Evolutionary conservation across 352 stramenopile genomes (phyloP).

Genomic region (Phytophthora podocarpi): DNA sequence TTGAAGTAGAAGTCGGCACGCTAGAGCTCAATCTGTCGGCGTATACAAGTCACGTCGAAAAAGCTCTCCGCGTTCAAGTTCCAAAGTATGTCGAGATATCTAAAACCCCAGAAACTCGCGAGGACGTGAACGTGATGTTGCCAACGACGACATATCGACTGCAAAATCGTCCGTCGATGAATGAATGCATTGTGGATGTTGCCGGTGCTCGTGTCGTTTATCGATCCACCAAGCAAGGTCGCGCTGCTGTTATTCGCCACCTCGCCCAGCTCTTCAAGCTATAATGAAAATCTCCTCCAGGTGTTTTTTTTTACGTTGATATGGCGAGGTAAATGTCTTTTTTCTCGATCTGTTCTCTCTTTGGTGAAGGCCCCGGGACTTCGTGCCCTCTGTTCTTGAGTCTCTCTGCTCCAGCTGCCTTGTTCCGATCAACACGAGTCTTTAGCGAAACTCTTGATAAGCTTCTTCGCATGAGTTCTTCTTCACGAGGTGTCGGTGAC

Average conservation of each 20-base stretch:
- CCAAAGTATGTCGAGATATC: not conserved
- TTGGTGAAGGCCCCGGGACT: not conserved
- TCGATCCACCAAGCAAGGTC: constrained; percentile 60
- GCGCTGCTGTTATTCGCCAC: constrained; percentile 56
- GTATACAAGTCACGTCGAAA: constrained; percentile 54
- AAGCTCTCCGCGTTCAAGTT: constrained; percentile 15
- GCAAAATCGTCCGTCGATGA: constrained; percentile 53
- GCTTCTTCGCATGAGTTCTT: constrained; percentile 62
- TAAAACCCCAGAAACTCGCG: constrained; percentile 38
- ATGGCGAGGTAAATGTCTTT: constrained; percentile 61
- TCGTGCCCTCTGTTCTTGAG: constrained; percentile 29
- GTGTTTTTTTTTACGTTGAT: constrained; percentile 52
- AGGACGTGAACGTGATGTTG: constrained; percentile 53
- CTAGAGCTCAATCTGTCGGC: constrained; percentile 55
- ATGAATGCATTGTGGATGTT: constrained; percentile 61
- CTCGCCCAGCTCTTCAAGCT: constrained; percentile 43
- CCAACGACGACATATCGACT: constrained; percentile 38
- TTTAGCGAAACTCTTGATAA: constrained; percentile 65
- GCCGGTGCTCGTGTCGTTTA: constrained; percentile 52
- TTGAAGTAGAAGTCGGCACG: constrained; percentile 53
- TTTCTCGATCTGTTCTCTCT: constrained; percentile 16
- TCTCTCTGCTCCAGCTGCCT: constrained; percentile 21
- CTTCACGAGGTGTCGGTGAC: constrained; percentile 33
- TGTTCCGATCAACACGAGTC: constrained; percentile 51
- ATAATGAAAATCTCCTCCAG: constrained; percentile 6